Percentiles rank a stretch among this genome's conserved stretches.
phyloP scores from a whole-genome alignment of 1,284 basidiomycete species.

The Earliella scabrosa region DNA sequence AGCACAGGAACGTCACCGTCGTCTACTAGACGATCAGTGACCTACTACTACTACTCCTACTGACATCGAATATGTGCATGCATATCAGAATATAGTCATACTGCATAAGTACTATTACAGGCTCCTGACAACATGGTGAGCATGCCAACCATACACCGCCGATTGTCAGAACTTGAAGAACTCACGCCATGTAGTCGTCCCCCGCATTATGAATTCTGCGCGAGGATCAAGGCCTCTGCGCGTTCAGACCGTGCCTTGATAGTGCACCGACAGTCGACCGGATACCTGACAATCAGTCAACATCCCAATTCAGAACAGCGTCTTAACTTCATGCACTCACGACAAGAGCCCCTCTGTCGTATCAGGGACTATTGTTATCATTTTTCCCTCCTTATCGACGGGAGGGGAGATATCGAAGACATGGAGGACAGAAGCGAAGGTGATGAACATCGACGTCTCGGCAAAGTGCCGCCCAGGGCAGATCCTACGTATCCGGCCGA shows the following conservation, averaged over 20 bases:
- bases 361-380: background rate
- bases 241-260: conserved; percentile 12
- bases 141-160: too few relatives aligned
- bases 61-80: too few relatives aligned
- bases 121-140: too few relatives aligned
- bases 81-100: too few relatives aligned
- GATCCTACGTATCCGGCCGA: background rate
- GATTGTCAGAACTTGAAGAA: too few relatives aligned
- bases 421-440: conserved; percentile 20
- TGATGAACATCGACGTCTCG: conserved; percentile 8
- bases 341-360: conserved; percentile 2
- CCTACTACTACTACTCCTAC: too few relatives aligned
- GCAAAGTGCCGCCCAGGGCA: conserved; percentile 10
- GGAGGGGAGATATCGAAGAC: conserved; percentile 24
- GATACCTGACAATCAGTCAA: background rate
- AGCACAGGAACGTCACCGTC: too few relatives aligned
- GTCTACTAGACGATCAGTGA: too few relatives aligned
- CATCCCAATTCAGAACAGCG: background rate
- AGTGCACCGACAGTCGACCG: conserved; percentile 5
- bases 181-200: too few relatives aligned
- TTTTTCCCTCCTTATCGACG: background rate
- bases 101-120: too few relatives aligned
- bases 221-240: background rate
- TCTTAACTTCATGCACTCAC: background rate
- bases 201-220: too few relatives aligned